Evolutionary conservation across 1,284 basidiomycete species (phyloP), one percentile per base, ranked within the genome.

Genomic region (Leccinum fallax): DNA sequence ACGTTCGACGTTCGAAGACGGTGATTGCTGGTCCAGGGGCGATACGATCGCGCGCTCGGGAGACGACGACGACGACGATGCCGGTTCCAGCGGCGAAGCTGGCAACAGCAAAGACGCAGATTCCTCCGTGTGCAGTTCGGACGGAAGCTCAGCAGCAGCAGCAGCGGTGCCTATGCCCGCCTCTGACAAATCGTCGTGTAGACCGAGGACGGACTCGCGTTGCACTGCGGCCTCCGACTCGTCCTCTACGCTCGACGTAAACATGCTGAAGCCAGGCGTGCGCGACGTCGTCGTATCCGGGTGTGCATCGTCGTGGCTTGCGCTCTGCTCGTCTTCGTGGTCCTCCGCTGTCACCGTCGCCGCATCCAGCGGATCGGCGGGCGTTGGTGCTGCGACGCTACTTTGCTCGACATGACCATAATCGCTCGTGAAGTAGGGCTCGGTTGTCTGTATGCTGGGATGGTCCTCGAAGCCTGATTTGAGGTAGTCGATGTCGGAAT

Each of bases 1-100:
- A 19, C 78, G 79, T 15, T 82, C 79, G 51, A 83, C 61, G 13
- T 66, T 61, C 2, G 36, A 24, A n/a, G 73, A 66, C 16, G 79
- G 66, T 13, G 75, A 66, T 26, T 68, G 76, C 48, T 74, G 78
- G 24, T 86, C 86, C 38, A 90, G 75, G 28, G 90, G 89, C 4
- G 80, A 80, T 24, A 83, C 80, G 38, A 83, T 74, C 5, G 78
- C 64, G 10, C 74, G 73, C 61, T 77, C 67, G 5, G 70, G 69
- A 55, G 65, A 65, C 26, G 65, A 21, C 43, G 43, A 19, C 7
- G 61, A 53, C n/a, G 69, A 63, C 4, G 70, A 71, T 15, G 26
- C n/a, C 7, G 66, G 65, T 30, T 57, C 76, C 71, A 36, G 71
- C 60, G 61, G 73, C 61, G 60, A 66, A 30, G 69, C 62, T 49